These are phyloP conservation scores for Peziza echinospora DNA, from an alignment of 495 filamentous ascomycete genomes.

Conservation along the genomic window DNA sequence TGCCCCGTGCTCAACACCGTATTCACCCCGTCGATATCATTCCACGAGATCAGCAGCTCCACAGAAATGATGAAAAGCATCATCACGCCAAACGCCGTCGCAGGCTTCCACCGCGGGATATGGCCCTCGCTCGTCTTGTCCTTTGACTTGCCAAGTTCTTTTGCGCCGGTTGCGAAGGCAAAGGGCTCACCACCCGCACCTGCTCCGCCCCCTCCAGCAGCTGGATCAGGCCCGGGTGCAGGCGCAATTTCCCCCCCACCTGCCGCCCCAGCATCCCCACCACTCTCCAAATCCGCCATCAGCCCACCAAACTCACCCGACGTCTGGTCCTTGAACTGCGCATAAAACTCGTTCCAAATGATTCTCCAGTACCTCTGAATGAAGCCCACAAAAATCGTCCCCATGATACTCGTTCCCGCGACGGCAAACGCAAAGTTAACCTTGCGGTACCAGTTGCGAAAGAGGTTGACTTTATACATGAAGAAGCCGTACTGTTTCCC, in stretches of 20 bases:
- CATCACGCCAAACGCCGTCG: constrained; percentile 7
- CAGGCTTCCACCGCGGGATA: constrained; percentile 5
- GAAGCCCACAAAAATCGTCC: neutral
- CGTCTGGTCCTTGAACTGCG: neutral
- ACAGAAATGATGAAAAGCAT: constrained; percentile 2
- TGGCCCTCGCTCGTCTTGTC: neutral
- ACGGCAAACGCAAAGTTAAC: constrained; percentile 2
- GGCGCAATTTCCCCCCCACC: no score
- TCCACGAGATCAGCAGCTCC: constrained; percentile 13
- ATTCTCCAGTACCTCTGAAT: neutral
- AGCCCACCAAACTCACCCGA: neutral
- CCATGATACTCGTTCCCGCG: neutral
- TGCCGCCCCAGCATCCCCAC: no score
- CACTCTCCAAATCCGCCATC: neutral
- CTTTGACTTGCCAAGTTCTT: neutral
- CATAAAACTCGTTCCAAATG: neutral
- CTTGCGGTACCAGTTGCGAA: constrained; percentile 11
- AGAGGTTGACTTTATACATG: constrained; percentile 5
- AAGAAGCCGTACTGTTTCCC: constrained; percentile 11
- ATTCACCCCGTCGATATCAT: constrained; percentile 10
- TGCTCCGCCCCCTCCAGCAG: no score
- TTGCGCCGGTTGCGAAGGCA: neutral
- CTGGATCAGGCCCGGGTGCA: no score
- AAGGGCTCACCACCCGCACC: no score
- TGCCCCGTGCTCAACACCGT: constrained; percentile 14